These are phyloP conservation scores for Penicillium lividum DNA, from an alignment of 495 filamentous ascomycete species.

Conservation along the genomic window DNA sequence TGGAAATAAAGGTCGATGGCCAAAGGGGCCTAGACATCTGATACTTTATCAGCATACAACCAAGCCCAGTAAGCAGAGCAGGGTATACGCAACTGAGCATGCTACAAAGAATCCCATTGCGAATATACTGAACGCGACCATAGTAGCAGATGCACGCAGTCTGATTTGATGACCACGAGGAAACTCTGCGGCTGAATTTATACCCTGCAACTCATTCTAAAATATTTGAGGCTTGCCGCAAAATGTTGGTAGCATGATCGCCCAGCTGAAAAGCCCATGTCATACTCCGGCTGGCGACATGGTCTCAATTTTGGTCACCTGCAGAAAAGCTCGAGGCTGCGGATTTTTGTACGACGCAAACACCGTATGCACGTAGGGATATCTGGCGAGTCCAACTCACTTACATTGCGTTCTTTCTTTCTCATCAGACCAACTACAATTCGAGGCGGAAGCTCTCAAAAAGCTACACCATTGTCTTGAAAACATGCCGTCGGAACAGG, in stretches of 20 bases:
- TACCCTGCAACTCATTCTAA: neutral
- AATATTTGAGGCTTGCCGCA: too few relatives aligned
- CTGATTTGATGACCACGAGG: neutral
- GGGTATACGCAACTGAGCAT: neutral
- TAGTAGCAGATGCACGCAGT: neutral
- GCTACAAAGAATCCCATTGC: neutral
- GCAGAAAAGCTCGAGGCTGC: too few relatives aligned
- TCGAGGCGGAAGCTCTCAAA: neutral
- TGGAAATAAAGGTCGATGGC: neutral
- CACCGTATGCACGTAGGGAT: too few relatives aligned
- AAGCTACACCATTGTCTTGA: neutral
- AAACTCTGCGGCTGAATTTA: neutral
- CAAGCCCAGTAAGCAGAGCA: neutral
- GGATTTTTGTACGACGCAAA: too few relatives aligned
- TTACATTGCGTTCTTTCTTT: too few relatives aligned
- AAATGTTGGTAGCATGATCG: too few relatives aligned
- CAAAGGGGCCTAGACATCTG: neutral
- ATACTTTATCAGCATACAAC: neutral
- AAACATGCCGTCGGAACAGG: neutral
- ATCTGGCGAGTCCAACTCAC: too few relatives aligned
- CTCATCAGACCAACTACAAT: neutral
- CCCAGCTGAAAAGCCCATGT: too few relatives aligned
- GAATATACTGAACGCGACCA: neutral
- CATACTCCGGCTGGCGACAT: too few relatives aligned
- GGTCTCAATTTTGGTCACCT: too few relatives aligned